A percentile compares a stretch with the other conserved stretches of the same genome.
These are phyloP conservation scores for Pelargonium cotyledonis DNA, from an alignment of 441 rosid species.

Conservation along the genomic window DNA sequence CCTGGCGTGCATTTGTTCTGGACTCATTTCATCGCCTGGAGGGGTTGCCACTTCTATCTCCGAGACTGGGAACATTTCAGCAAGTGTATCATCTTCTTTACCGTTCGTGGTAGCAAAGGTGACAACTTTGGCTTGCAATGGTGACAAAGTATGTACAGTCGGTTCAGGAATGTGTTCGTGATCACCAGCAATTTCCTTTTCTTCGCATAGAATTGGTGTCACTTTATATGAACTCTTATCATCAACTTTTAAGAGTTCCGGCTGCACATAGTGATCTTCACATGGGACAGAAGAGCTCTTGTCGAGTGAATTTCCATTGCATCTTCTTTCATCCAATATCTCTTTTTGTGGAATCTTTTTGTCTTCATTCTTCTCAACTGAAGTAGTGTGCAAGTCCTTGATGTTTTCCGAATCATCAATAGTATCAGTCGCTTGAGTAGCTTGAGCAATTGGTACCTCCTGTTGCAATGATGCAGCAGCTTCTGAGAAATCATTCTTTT, in stretches of 20 bases:
- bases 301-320: slow-evolving; percentile 10
- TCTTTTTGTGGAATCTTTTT: slow-evolving; percentile 15
- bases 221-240: slow-evolving; percentile 25
- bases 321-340: slow-evolving; percentile 24
- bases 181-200: neutral
- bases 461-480: slow-evolving; percentile 18
- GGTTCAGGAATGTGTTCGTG: slow-evolving; percentile 25
- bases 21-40: slow-evolving; percentile 32
- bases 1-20: slow-evolving; percentile 48
- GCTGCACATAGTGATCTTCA: neutral
- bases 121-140: no score
- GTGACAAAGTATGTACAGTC: neutral
- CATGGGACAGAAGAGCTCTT: neutral
- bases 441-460: slow-evolving; percentile 24
- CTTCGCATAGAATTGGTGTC: slow-evolving; percentile 30
- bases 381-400: slow-evolving; percentile 1
- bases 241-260: neutral
- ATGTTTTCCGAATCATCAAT: slow-evolving; percentile 26
- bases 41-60: slow-evolving; percentile 67
- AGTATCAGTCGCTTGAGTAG: slow-evolving; percentile 23
- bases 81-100: slow-evolving; percentile 2
- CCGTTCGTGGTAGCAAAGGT: no score
- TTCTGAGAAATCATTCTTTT: slow-evolving; percentile 33
- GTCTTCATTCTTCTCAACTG: slow-evolving; percentile 31
- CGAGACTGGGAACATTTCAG: slow-evolving; percentile 28